These are phyloP conservation scores for Sporisorium graminicola DNA, from an alignment of 1,284 basidiomycete species.

Conservation along the genomic window DNA sequence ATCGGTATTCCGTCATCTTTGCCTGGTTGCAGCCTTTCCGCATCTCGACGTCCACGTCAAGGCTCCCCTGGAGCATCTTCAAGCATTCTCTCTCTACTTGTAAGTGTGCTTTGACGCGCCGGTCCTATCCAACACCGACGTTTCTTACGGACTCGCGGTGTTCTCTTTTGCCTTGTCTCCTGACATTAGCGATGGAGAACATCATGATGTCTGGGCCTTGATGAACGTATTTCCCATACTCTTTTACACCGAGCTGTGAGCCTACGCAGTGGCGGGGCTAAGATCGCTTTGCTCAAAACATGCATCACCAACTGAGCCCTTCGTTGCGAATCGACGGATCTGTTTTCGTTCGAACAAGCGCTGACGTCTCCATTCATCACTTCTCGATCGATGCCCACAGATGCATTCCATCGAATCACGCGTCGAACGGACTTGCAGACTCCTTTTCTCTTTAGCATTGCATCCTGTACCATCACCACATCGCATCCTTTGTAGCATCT, in stretches of 20 bases:
- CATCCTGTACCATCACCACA: constrained; percentile 33
- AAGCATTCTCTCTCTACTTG: constrained; percentile 7
- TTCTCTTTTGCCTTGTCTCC: background rate
- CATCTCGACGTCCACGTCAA: background rate
- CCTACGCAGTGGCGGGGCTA: constrained; percentile 56
- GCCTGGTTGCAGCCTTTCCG: background rate
- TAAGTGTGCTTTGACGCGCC: constrained; percentile 17
- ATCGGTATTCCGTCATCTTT: background rate
- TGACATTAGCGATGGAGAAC: background rate
- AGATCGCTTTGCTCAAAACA: constrained; percentile 57
- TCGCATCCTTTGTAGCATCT: constrained; percentile 23
- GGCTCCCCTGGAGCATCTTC: background rate
- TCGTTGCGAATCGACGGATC: background rate
- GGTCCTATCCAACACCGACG: constrained; percentile 1
- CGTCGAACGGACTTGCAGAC: background rate
- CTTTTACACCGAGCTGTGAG: constrained; percentile 55
- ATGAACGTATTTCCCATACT: constrained; percentile 58
- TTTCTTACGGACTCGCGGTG: constrained; percentile 20
- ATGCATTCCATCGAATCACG: background rate
- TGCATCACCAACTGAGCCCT: constrained; percentile 60
- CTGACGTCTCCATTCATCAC: background rate
- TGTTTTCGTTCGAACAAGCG: background rate
- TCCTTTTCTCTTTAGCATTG: constrained; percentile 23
- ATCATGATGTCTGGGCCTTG: constrained; percentile 25
- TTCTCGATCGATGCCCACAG: background rate